These are phyloP conservation scores for Ophiocordyceps camponoti-rufipedis DNA, from an alignment of 2,329 filamentous ascomycete species.

Conservation along the genomic window DNA sequence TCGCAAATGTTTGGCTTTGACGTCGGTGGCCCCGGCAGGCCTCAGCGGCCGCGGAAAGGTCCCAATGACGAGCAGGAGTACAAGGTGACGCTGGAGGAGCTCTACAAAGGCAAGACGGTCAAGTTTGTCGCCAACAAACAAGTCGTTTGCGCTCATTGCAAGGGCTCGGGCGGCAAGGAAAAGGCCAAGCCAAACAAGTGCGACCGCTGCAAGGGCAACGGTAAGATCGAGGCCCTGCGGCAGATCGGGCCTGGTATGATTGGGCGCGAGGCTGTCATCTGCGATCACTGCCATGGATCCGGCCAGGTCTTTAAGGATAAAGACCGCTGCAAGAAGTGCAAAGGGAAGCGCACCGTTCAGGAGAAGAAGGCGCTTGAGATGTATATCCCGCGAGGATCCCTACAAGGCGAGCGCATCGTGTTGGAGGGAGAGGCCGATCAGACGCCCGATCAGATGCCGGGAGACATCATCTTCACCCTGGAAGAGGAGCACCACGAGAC, in stretches of 20 bases:
- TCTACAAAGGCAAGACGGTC: constrained; percentile 97
- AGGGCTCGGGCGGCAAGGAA: constrained; percentile 78
- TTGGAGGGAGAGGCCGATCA: constrained; percentile 92
- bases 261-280: constrained; percentile 61
- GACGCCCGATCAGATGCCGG: constrained; percentile 69
- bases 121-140: constrained; percentile 95
- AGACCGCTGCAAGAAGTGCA: constrained; percentile 98
- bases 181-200: constrained; percentile 74
- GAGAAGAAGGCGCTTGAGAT: constrained; percentile 92
- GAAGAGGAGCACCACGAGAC: constrained; percentile 63
- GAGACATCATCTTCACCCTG: constrained; percentile 82
- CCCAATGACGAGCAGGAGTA: constrained; percentile 81
- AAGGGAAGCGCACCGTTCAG: constrained; percentile 70
- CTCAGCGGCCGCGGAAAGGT: constrained; percentile 49
- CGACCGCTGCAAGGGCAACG: constrained; percentile 67
- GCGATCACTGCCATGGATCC: constrained; percentile 68
- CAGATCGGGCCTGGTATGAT: constrained; percentile 78
- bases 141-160: constrained; percentile 71
- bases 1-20: constrained; percentile 80
- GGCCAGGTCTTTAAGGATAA: constrained; percentile 86
- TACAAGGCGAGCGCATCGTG: constrained; percentile 76
- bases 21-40: constrained; percentile 38
- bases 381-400: constrained; percentile 78
- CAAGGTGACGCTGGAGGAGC: constrained; percentile 76
- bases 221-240: constrained; percentile 57